Conservation (phyloP, 768 basidiomycete species). For the Psilocybe cubensis region DNA sequence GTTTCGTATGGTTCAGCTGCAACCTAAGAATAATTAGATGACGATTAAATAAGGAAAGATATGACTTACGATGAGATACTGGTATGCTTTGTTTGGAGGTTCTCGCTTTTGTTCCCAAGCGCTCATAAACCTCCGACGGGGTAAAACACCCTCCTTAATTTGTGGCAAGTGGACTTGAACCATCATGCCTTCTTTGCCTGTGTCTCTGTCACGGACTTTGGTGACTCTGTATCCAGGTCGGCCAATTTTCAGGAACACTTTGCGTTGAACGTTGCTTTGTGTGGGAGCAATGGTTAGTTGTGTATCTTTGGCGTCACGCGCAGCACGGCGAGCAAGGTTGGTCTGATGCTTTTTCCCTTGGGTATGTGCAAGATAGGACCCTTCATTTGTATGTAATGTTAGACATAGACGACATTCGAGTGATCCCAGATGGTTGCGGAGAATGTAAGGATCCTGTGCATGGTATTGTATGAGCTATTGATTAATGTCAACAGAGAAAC, state of each 20-base stretch:
- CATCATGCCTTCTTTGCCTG: slow-evolving; percentile 95
- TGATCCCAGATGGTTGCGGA: slow-evolving; percentile 97
- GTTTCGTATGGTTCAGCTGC: slow-evolving; percentile 99
- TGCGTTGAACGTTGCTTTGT: slow-evolving; percentile 80
- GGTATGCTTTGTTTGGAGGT: slow-evolving; percentile 94
- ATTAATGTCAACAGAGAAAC: slow-evolving; percentile 21
- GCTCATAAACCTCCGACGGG: slow-evolving; percentile 93
- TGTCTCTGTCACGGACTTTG: slow-evolving; percentile 91
- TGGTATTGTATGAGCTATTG: slow-evolving; percentile 27
- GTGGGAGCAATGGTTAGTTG: slow-evolving; percentile 87
- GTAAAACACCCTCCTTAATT: slow-evolving; percentile 84
- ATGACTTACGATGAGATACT: slow-evolving; percentile 91
- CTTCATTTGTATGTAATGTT: slow-evolving; percentile 99
- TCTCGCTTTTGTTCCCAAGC: slow-evolving; percentile 97
- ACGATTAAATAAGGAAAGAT: no score
- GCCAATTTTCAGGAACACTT: slow-evolving; percentile 97
- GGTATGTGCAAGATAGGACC: slow-evolving; percentile 97
- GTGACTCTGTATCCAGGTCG: slow-evolving; percentile 95
- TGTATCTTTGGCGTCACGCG: slow-evolving; percentile 95
- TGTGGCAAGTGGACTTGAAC: slow-evolving; percentile 97
- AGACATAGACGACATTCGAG: slow-evolving; percentile 98
- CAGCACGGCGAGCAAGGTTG: slow-evolving; percentile 95
- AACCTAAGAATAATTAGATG: slow-evolving; percentile 55
- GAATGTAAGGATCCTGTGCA: slow-evolving; percentile 88
- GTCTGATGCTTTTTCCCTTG: slow-evolving; percentile 99